Base-by-base conservation (phyloP, 805 yeast genomes). In the Myxozyma monticola region DNA sequence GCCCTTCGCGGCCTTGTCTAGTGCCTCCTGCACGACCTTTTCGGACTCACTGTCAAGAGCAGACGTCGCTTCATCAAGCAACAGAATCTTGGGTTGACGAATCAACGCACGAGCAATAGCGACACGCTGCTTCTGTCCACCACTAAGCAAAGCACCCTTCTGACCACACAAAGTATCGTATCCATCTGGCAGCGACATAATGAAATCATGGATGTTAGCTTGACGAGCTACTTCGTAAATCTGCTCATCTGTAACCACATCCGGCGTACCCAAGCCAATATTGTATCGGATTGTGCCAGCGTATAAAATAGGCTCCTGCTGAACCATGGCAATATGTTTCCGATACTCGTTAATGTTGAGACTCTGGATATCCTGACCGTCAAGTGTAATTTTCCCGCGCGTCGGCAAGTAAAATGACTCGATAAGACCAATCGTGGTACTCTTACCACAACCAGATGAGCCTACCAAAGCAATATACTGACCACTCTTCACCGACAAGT, bases 401-500 rank as follows among this genome's bases (percentile, higher is more conserved):
- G 71, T 68, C 4, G 79, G 71, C 47, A 78, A 73, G 62, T 80
- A 80, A 42, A 79, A 77, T 20, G 83, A 68, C 52, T 81, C 69
- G 30, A 82, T 66, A 18, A 81, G 65, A 57, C 80, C 84, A 4
- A 81, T 72, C 7, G 82, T 73, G 0, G 64, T 61, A 46, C 59
- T 52, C 45, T 4, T 73, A 65, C 37, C 88, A 20, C 66, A 62
- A 6, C 96, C 21, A 87, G 83, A 3, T 91, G 95, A 83, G 1
- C 96, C 96, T n/a, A 88, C 96, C 60, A 88, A 78, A 10, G 96
- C 96, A 31, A 88, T 90, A 61, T 85, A 88, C 60, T 81, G 69
- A 5, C 96, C 96, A 2, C 88, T 84, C 9, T 89, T 88, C 78
- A 65, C 48, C 3, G 44, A 37, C 26, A 65, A 48, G 36, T 56